Conservation (phyloP, 2,329 filamentous ascomycete species). For the Dactylellina haptotyla region DNA sequence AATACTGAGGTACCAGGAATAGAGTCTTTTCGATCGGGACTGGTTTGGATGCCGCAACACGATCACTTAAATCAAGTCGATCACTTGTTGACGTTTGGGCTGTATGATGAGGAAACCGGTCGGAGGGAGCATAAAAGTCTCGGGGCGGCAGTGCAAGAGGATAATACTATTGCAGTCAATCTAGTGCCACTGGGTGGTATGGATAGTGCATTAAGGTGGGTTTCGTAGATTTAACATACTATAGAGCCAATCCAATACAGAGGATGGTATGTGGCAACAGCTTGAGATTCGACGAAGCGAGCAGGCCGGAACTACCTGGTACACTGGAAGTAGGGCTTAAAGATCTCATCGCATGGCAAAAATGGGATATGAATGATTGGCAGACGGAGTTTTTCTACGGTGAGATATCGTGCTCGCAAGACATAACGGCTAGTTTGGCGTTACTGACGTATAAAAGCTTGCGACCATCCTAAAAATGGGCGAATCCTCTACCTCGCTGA, state of each 20-base stretch:
- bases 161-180: conserved; percentile 22
- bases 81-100: conserved; percentile 6
- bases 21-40: neutral
- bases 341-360: neutral
- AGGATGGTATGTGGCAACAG: neutral
- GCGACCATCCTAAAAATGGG: conserved; percentile 35
- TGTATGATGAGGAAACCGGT: neutral
- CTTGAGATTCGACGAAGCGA: conserved; percentile 20
- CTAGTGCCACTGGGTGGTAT: neutral
- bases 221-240: no score
- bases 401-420: neutral
- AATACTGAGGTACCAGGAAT: conserved; percentile 5
- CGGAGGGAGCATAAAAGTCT: neutral
- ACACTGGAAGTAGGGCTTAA: conserved; percentile 4
- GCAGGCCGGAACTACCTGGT: neutral
- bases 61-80: neutral
- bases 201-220: conserved; percentile 3
- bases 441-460: conserved; percentile 11
- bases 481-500: conserved; percentile 30
- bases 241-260: neutral
- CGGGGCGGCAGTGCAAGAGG: conserved; percentile 7
- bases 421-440: neutral
- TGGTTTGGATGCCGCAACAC: conserved; percentile 21
- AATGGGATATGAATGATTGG: neutral
- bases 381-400: conserved; percentile 25